These are phyloP conservation scores for Pseudogymnoascus sp. DNA, from an alignment of 2,329 filamentous ascomycete genomes.

Conservation along the genomic window DNA sequence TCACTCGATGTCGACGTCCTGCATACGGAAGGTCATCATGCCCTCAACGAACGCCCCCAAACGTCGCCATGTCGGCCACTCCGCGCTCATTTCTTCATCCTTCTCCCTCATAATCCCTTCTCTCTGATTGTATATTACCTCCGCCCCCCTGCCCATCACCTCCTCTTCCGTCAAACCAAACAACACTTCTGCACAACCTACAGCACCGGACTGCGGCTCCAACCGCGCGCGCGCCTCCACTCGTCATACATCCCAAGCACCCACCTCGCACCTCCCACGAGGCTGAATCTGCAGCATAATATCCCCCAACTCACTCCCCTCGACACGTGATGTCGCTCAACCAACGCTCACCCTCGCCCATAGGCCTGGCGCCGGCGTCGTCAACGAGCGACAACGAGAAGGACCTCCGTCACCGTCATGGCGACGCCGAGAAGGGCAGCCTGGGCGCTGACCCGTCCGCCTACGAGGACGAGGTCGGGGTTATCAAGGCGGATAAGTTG, in stretches of 20 bases:
- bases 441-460: neutral
- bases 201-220: neutral
- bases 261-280: neutral
- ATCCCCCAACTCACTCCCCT: neutral
- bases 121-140: neutral
- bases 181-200: neutral
- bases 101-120: neutral
- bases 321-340: neutral
- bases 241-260: neutral
- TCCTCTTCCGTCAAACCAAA: neutral
- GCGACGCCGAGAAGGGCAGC: neutral
- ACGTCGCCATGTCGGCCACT: neutral
- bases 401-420: neutral
- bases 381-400: neutral
- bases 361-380: neutral
- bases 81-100: neutral
- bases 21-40: neutral
- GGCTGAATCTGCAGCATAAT: neutral
- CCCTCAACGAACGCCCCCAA: neutral
- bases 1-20: neutral
- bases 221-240: neutral
- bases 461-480: neutral
- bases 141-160: neutral
- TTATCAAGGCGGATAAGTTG: constrained; percentile 37
- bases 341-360: neutral